Evolutionary conservation across 345 rosid species (phyloP).

Genomic region (Pistacia vera): DNA sequence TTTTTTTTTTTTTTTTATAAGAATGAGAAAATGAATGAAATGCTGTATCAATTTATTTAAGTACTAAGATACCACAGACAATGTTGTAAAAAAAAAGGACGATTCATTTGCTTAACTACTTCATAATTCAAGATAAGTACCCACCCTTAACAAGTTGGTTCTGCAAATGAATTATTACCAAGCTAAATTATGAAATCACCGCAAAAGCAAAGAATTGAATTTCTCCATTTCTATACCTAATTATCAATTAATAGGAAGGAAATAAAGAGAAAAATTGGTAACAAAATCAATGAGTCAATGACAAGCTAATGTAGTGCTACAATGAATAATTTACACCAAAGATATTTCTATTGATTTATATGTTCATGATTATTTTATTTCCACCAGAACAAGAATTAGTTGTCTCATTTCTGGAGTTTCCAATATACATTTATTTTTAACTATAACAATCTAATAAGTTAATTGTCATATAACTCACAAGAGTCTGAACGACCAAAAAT

Average conservation of each 20-base stretch:
- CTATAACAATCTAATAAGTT: neutral
- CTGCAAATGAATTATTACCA: neutral
- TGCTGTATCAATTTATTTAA: neutral
- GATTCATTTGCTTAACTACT: too few relatives aligned
- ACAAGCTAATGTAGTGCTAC: neutral
- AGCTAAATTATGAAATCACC: neutral
- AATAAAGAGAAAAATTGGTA: neutral
- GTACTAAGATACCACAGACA: neutral
- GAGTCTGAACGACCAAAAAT: conserved; percentile 84
- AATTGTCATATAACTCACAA: conserved; percentile 63
- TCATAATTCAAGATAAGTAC: too few relatives aligned
- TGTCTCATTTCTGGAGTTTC: conserved; percentile 3
- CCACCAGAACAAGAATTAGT: neutral
- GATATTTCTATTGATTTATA: neutral
- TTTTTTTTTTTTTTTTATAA: too few relatives aligned
- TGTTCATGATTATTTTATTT: neutral
- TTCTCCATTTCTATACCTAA: neutral
- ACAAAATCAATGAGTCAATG: neutral
- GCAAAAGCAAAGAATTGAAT: neutral
- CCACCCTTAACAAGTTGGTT: too few relatives aligned
- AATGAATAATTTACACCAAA: neutral
- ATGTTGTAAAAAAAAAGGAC: neutral
- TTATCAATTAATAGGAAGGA: neutral
- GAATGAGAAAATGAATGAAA: too few relatives aligned
- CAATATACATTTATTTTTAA: neutral